A percentile compares a stretch with the other conserved stretches of the same genome.
Conservation (phyloP, 192 early-diverging fungal genomes). For the Paraglomus brasilianum region DNA sequence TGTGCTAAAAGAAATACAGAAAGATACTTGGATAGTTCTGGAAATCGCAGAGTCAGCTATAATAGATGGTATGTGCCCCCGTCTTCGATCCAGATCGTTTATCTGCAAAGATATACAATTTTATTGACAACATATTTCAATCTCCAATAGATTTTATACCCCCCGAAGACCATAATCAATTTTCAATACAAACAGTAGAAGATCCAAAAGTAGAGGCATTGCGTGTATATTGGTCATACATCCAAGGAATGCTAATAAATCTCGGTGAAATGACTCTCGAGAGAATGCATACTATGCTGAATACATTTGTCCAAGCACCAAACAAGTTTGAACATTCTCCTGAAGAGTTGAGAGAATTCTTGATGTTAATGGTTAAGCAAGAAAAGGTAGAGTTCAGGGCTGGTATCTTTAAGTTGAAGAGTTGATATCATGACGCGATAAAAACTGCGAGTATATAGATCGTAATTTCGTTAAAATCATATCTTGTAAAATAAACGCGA, state of each 20-base stretch:
- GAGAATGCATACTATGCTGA: background rate
- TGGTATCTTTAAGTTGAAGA: conserved; percentile 2
- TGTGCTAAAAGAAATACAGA: background rate
- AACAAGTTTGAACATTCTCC: background rate
- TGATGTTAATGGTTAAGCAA: background rate
- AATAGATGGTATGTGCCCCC: too few relatives aligned
- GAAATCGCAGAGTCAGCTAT: conserved; percentile 11
- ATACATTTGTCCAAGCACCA: background rate
- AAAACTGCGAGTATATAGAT: too few relatives aligned
- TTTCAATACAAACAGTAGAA: background rate
- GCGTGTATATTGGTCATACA: background rate
- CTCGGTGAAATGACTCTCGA: conserved; percentile 4
- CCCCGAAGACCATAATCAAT: background rate
- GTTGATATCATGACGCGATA: too few relatives aligned
- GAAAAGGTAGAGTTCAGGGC: conserved; percentile 2
- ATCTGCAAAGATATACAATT: too few relatives aligned
- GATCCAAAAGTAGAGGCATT: conserved; percentile 6
- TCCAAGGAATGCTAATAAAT: conserved; percentile 6
- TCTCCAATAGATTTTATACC: background rate
- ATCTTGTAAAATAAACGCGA: too few relatives aligned
- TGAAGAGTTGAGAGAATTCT: conserved; percentile 2
- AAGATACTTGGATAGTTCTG: conserved; percentile 22
- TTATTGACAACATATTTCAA: too few relatives aligned
- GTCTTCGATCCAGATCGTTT: too few relatives aligned
- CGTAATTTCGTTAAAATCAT: too few relatives aligned